These are phyloP conservation scores for Penicillium fuscoglaucum DNA, from an alignment of 2,329 filamentous ascomycete species.

Conservation along the genomic window DNA sequence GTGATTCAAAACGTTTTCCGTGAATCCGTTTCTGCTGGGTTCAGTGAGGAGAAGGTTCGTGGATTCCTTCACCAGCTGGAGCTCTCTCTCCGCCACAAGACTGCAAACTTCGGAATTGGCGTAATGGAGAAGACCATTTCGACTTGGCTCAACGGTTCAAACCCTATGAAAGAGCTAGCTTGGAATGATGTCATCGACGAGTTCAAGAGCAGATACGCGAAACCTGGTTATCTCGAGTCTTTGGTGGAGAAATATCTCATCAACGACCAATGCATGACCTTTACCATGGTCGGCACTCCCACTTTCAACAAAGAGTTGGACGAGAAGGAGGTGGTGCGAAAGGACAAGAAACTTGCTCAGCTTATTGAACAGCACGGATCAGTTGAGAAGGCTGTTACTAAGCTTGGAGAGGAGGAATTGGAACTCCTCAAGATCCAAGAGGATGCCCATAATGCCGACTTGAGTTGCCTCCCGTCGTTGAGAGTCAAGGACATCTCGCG, in stretches of 20 bases:
- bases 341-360: conserved; percentile 72
- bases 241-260: conserved; percentile 87
- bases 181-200: conserved; percentile 86
- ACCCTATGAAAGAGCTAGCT: conserved; percentile 85
- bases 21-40: conserved; percentile 71
- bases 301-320: conserved; percentile 72
- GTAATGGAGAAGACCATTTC: conserved; percentile 86
- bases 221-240: conserved; percentile 78
- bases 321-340: conserved; percentile 71
- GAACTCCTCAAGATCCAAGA: conserved; percentile 79
- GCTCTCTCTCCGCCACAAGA: conserved; percentile 92
- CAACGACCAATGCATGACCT: conserved; percentile 81
- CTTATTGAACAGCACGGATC: conserved; percentile 68
- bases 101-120: conserved; percentile 88
- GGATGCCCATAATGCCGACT: conserved; percentile 77
- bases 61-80: conserved; percentile 93
- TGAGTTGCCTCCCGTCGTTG: conserved; percentile 85
- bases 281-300: conserved; percentile 87
- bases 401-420: conserved; percentile 75
- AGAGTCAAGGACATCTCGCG: conserved; percentile 87
- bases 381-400: conserved; percentile 67
- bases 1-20: conserved; percentile 71
- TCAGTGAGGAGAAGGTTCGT: conserved; percentile 86
- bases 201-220: conserved; percentile 74
- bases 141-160: conserved; percentile 92